Evolutionary conservation across 345 rosid species (phyloP).

Genomic region (Stellera chamaejasme): DNA sequence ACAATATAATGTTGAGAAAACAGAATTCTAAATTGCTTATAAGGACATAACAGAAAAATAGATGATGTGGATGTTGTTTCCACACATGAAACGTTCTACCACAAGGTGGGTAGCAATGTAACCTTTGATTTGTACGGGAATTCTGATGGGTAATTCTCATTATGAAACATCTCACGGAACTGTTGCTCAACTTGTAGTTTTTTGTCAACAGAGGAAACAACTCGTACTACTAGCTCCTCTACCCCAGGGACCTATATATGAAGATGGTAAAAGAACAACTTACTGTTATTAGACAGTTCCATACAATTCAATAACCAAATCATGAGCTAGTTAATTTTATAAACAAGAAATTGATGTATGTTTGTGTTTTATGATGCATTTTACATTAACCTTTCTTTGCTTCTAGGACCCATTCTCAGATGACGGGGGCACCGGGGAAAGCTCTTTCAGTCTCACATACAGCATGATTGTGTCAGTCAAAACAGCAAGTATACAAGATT

Average conservation of each 20-base stretch:
- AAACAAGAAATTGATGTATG: too few species aligned
- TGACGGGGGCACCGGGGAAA: too few species aligned
- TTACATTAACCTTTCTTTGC: too few species aligned
- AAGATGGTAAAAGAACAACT: conserved; percentile 9
- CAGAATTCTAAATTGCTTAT: not conserved
- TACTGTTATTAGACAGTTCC: conserved; percentile 1
- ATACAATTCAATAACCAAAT: not conserved
- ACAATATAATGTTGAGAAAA: not conserved
- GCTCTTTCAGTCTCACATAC: too few species aligned
- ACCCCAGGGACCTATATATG: conserved; percentile 74
- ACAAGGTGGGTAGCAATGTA: not conserved
- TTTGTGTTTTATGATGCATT: too few species aligned
- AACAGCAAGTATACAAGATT: too few species aligned
- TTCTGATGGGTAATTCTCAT: conserved; percentile 82
- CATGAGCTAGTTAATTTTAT: too few species aligned
- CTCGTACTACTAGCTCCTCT: conserved; percentile 90
- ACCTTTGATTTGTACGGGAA: conserved; percentile 98
- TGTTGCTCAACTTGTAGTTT: conserved; percentile 94
- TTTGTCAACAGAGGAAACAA: conserved; percentile 98
- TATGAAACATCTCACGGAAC: conserved; percentile 85
- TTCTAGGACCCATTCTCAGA: too few species aligned
- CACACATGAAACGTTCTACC: too few species aligned
- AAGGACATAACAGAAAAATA: not conserved
- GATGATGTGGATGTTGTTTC: too few species aligned
- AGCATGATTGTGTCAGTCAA: too few species aligned